Evolutionary conservation across 257 asterid species (phyloP).

Genomic region (Cordia subcordata): DNA sequence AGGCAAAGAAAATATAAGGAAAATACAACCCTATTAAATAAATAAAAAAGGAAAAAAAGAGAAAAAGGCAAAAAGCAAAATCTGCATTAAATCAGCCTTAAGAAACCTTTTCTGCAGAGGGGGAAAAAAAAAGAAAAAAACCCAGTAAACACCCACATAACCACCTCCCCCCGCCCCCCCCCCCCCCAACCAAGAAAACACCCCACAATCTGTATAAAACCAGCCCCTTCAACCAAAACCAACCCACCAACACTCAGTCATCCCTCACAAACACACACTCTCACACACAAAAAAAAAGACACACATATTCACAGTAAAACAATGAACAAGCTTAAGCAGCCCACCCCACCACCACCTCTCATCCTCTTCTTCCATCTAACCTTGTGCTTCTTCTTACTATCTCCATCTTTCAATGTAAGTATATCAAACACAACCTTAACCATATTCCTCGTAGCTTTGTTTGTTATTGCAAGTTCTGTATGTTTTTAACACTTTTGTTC

Average conservation of each 20-base stretch:
- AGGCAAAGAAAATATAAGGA: no score
- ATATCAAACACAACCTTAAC: background rate
- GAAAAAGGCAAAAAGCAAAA: no score
- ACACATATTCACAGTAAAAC: background rate
- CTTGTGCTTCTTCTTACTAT: background rate
- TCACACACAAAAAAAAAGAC: background rate
- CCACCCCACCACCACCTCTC: conserved; percentile 1
- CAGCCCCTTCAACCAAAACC: background rate
- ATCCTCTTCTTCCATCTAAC: conserved; percentile 11
- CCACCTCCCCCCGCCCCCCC: background rate
- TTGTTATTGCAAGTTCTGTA: no score
- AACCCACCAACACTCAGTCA: conserved; percentile 10
- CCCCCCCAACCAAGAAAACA: background rate
- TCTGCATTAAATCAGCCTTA: no score
- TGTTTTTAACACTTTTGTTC: no score
- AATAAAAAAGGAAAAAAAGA: no score
- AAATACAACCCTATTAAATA: no score
- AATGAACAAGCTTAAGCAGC: conserved; percentile 7
- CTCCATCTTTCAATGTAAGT: conserved; percentile 28
- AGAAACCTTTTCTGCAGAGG: no score
- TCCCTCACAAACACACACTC: background rate
- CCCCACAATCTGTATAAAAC: background rate
- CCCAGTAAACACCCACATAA: no score
- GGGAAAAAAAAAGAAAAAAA: no score
- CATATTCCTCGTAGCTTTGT: no score